Base-by-base conservation (phyloP, 2,329 filamentous ascomycete genomes). In the Colletotrichum higginsianum region DNA sequence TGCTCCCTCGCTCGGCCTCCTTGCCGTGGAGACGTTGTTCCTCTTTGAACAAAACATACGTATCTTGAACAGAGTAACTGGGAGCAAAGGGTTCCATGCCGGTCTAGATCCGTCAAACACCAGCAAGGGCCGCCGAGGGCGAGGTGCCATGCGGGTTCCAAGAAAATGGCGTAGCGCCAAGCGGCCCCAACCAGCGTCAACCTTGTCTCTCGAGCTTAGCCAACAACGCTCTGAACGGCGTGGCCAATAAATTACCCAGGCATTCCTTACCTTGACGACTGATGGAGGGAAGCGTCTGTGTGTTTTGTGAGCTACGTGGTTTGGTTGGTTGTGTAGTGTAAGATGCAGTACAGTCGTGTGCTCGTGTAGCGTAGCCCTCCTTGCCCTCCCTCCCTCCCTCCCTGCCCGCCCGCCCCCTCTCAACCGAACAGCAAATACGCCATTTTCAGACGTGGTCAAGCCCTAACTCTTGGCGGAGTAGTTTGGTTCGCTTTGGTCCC, bases 151-250 rank as follows among this genome's bases (percentile, higher is more conserved):
- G 35, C 53, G 65, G 65, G 53, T 55, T 62, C 52, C 65, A 71
- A 67, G 53, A 60, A 58, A 57, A 60, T 38, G 65, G 58, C 40
- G 58, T 55, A n/a, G 58, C n/a, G 69, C 69, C 69, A 71, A 71
- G 69, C 52, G 30, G 47, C 40, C 44, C 58, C 53, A 60, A 60
- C 52, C 58, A 44, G 53, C 63, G 53, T 53, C 46, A 68, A 71
- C 65, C 53, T 68, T 47, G 58, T 47, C 35, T 44, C 3, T 26
- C 68, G 55, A 71, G 50, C 58, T 63, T 53, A 55, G 65, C 53
- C 40, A 58, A 63, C 50, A 46, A 46, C 18, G 21, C 30, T 42
- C 42, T 40, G 26, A 16, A 26, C 49, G 44, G 35, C 61, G 42
- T 42, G 26, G 23, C 21, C 0, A 5, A 11, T 44, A 46, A 11